phyloP scores from a whole-genome alignment of 75 land plant genomes.

The Pinus albicaulis region DNA sequence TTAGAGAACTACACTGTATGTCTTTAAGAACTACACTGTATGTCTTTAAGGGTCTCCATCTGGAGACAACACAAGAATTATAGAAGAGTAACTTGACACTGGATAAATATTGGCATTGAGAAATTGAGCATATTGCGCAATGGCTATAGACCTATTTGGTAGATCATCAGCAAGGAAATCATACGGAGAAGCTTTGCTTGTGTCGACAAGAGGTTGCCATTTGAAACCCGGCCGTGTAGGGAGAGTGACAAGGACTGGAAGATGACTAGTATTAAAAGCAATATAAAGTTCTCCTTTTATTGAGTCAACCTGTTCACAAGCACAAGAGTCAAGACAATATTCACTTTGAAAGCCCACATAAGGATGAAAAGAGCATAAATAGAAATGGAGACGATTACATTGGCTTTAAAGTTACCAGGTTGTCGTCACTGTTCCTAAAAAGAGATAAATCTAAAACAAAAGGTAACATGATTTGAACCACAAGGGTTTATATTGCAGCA shows the following conservation, averaged over 20 bases:
- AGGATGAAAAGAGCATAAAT: no score
- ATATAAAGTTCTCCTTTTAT: conserved; percentile 72
- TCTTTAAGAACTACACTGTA: not conserved
- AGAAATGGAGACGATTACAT: no score
- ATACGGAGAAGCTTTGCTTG: conserved; percentile 83
- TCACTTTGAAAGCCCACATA: no score
- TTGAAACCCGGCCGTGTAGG: conserved; percentile 74
- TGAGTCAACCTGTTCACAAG: conserved; percentile 57
- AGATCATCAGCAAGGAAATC: conserved; percentile 80
- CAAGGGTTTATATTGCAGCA: not conserved
- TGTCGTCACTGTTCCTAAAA: no score
- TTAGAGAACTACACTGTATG: not conserved
- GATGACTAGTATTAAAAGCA: conserved; percentile 91
- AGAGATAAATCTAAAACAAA: not conserved
- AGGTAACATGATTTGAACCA: not conserved
- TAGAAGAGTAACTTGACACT: conserved; percentile 87
- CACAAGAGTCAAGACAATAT: no score
- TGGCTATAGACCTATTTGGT: conserved; percentile 42
- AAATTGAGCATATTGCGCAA: conserved; percentile 71
- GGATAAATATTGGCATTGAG: conserved; percentile 74
- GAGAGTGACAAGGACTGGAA: conserved; percentile 59
- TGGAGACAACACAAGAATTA: conserved; percentile 50
- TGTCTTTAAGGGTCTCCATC: conserved; percentile 16
- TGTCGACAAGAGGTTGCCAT: conserved; percentile 92
- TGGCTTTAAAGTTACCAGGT: no score